Conservation (phyloP, 805 yeast genomes). For the Danielia oregonensis region DNA sequence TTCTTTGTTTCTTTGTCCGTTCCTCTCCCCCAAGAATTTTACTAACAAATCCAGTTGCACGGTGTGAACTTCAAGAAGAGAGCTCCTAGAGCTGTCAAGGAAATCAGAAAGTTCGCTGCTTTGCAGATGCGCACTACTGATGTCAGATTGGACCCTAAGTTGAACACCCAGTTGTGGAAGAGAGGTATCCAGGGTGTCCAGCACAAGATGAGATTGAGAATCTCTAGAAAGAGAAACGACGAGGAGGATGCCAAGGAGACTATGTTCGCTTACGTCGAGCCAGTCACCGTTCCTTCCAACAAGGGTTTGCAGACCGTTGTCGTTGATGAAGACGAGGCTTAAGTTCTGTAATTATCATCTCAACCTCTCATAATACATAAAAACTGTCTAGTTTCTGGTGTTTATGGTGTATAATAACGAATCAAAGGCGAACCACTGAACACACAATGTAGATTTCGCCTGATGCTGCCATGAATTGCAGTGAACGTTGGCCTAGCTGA, state of each 20-base stretch:
- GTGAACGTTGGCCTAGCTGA: too few species aligned
- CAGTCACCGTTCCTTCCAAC: conserved; percentile 88
- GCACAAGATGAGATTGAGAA: conserved; percentile 96
- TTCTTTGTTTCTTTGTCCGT: too few species aligned
- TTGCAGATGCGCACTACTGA: conserved; percentile 99
- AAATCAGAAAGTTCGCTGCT: conserved; percentile 96
- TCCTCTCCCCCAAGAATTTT: conserved; percentile 9
- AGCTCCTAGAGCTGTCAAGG: conserved; percentile 99
- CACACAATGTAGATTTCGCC: too few species aligned
- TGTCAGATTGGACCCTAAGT: conserved; percentile 98
- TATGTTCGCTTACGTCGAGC: conserved; percentile 97
- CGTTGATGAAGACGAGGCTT: conserved; percentile 77
- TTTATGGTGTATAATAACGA: conserved; percentile 6
- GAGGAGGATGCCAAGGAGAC: conserved; percentile 99
- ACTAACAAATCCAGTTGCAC: conserved; percentile 72
- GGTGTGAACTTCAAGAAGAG: conserved; percentile 99
- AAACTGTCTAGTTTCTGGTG: conserved; percentile 7
- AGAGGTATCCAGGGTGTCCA: conserved; percentile 99
- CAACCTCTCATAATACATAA: conserved; percentile 16
- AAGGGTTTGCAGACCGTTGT: conserved; percentile 98
- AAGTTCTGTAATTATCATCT: conserved; percentile 18
- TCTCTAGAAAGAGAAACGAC: conserved; percentile 99
- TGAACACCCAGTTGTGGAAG: conserved; percentile 98
- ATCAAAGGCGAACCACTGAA: conserved; percentile 1
- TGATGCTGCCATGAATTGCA: too few species aligned